These are phyloP conservation scores for Vitellaria paradoxa DNA, from an alignment of 179 eudicot genomes.

Conservation along the genomic window DNA sequence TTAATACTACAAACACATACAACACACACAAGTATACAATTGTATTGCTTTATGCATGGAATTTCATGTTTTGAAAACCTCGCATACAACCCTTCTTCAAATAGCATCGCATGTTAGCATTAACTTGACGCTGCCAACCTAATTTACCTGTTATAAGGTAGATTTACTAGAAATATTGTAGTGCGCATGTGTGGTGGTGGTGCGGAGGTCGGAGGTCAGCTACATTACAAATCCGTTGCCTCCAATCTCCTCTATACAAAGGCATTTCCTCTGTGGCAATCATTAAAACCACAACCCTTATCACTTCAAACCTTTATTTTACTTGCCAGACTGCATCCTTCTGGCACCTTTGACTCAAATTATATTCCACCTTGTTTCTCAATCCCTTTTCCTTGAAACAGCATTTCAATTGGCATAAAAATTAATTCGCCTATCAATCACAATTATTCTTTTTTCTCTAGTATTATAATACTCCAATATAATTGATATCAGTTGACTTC, in stretches of 20 bases:
- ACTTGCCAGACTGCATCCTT: background rate
- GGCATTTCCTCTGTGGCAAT: background rate
- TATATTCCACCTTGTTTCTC: background rate
- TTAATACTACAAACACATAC: background rate
- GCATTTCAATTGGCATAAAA: background rate
- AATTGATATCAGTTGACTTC: background rate
- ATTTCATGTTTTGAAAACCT: background rate
- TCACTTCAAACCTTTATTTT: background rate
- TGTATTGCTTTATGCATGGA: background rate
- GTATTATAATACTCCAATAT: background rate
- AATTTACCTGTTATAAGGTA: too few species aligned
- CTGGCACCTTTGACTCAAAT: background rate
- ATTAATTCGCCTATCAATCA: background rate
- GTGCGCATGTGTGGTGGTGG: too few species aligned
- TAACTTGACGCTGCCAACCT: background rate
- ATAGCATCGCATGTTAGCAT: background rate
- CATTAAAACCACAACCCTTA: background rate
- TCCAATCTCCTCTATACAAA: background rate
- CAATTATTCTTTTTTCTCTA: slow-evolving; percentile 3
- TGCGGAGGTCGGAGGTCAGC: too few species aligned
- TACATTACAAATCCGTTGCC: background rate
- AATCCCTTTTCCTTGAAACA: background rate
- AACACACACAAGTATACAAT: background rate
- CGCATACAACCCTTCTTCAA: background rate
- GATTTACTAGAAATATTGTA: too few species aligned